Percentiles rank a stretch among this genome's conserved stretches.
Conservation (phyloP, 768 basidiomycete species). For the Hericium alpestre region DNA sequence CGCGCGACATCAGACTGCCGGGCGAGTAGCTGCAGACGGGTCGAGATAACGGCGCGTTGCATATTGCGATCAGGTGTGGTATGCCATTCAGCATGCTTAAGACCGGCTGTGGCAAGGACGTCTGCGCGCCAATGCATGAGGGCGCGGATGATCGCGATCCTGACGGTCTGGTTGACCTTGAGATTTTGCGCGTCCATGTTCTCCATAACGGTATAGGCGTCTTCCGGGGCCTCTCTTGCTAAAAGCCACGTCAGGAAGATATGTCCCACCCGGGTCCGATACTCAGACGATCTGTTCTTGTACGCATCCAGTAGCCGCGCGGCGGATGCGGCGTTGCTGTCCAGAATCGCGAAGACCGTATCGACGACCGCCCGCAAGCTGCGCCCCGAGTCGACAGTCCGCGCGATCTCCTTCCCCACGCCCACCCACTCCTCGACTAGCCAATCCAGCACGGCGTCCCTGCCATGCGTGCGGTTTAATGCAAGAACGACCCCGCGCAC, state of each 20-base stretch:
- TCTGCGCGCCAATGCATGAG: constrained; percentile 6
- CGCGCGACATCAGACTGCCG: constrained; percentile 37
- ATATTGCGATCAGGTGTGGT: constrained; percentile 8
- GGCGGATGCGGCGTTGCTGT: background rate
- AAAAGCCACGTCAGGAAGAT: constrained; percentile 8
- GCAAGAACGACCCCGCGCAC: background rate
- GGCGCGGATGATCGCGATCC: constrained; percentile 8
- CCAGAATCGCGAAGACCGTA: background rate
- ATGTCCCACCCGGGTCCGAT: background rate
- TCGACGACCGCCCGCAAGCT: no score
- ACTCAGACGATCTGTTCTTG: background rate
- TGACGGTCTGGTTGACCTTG: background rate
- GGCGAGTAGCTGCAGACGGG: constrained; percentile 43
- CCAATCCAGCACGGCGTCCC: background rate
- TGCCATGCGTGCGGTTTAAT: background rate
- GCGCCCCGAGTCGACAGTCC: no score
- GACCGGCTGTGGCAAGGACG: constrained; percentile 32
- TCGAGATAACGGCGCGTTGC: constrained; percentile 10
- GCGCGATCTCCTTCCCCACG: background rate
- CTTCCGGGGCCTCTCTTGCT: constrained; percentile 8
- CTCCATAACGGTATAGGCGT: constrained; percentile 9
- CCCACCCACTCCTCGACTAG: background rate
- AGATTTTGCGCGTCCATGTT: constrained; percentile 8
- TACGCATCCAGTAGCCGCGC: background rate
- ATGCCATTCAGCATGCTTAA: constrained; percentile 25